Evolutionary conservation across 2,329 filamentous ascomycete genomes (phyloP), one percentile per base, ranked within the genome.

Genomic region (Cladosporium velox): DNA sequence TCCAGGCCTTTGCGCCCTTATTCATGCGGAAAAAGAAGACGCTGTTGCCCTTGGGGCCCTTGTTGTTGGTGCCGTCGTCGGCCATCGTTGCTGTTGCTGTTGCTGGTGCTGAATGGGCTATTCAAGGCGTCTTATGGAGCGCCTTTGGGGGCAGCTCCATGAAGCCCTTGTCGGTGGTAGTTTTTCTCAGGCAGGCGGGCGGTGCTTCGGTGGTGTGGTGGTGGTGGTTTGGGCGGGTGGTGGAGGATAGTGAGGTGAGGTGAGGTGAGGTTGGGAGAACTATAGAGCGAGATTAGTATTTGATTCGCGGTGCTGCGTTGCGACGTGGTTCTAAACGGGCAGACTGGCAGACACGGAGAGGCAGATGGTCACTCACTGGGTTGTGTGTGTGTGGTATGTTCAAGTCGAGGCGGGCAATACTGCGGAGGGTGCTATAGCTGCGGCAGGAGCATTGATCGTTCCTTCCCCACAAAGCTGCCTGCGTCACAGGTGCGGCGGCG

Each of bases 1-100:
- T 83, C 82, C 89, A 90, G 73, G 75, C 77, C 73, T 82, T 84
- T 59, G 80, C 77, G 67, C 81, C 78, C 65, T 80, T 77, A 70
- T 76, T 78, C 59, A 77, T 71, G 70, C 72, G 70, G 69, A 75
- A 74, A 65, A 59, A 57, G 59, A 75, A 68, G 57, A 74, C 66
- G 59, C 52, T 61, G 21, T 26, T 44, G 59, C 52, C 52, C 52
- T 26, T 61, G 57, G 62, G n/a, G 18, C 26, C 30, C 51, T 59
- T 65, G 49, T 28, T 28, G 47, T 32, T 24, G 38, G 38, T 64
- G 32, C 67, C 66, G 59, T 70, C 64, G 65, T 71, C 67, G 49
- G 68, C 47, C 73, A 75, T 74, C 54, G 41, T 74, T 55, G 52
- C 28, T 55, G 28, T 6, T 55, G 28, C 18, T 41, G 35, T 15